These are phyloP conservation scores for Bifiguratus adelaidae DNA, from an alignment of 192 early-diverging fungal species.

Conservation along the genomic window DNA sequence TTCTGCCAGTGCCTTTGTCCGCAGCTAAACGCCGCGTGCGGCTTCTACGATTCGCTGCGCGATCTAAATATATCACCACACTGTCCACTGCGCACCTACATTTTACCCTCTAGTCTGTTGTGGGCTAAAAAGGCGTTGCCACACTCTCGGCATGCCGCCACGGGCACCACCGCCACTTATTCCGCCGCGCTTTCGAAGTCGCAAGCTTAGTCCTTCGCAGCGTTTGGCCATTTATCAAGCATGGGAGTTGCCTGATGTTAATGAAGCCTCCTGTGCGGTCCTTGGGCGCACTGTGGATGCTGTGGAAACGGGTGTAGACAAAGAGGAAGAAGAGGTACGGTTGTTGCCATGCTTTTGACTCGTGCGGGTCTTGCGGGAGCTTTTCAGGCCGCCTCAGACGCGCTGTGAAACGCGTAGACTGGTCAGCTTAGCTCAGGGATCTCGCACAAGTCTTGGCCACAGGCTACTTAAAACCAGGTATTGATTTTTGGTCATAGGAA, in stretches of 20 bases:
- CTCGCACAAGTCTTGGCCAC: neutral
- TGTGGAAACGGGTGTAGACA: constrained; percentile 79
- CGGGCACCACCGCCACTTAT: too few relatives aligned
- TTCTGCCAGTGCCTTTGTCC: too few relatives aligned
- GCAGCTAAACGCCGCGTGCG: too few relatives aligned
- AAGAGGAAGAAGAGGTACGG: constrained; percentile 65
- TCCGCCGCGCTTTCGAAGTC: constrained; percentile 41
- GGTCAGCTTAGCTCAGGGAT: neutral
- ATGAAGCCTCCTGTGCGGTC: constrained; percentile 44
- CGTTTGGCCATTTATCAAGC: constrained; percentile 60
- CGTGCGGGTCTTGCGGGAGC: constrained; percentile 1
- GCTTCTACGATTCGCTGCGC: too few relatives aligned
- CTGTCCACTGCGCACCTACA: too few relatives aligned
- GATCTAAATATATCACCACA: too few relatives aligned
- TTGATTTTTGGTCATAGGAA: constrained; percentile 44
- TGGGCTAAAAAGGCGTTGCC: too few relatives aligned
- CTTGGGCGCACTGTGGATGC: constrained; percentile 38
- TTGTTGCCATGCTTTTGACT: constrained; percentile 1
- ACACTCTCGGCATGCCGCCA: too few relatives aligned
- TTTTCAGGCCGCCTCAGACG: constrained; percentile 10
- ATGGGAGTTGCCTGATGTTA: constrained; percentile 64
- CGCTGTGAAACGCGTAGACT: neutral
- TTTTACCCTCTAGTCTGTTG: too few relatives aligned
- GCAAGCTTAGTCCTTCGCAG: constrained; percentile 73
- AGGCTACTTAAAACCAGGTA: neutral